phyloP scores from a whole-genome alignment of 2,329 filamentous ascomycete species.

The Penicillium janthinellum region DNA sequence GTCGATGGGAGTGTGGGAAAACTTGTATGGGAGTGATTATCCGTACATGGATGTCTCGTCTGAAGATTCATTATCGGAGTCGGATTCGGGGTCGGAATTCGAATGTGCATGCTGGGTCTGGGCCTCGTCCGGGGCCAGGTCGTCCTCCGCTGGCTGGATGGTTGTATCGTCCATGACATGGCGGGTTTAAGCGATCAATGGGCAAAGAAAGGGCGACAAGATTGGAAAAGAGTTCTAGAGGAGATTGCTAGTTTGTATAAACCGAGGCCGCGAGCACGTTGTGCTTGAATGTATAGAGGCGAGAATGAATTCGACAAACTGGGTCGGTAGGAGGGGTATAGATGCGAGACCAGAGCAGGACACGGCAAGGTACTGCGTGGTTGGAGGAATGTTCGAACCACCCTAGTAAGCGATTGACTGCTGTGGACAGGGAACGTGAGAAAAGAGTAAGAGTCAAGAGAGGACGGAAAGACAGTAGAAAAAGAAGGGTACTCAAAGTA shows the following conservation, averaged over 20 bases:
- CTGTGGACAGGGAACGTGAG: neutral
- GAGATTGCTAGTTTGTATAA: neutral
- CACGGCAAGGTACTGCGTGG: neutral
- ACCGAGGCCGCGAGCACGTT: no score
- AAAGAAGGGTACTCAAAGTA: neutral
- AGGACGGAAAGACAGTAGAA: neutral
- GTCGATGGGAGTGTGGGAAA: neutral
- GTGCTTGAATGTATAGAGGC: neutral
- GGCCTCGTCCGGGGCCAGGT: neutral
- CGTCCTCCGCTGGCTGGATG: slow-evolving; percentile 19
- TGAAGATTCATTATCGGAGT: slow-evolving; percentile 11
- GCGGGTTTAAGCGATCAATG: slow-evolving; percentile 10
- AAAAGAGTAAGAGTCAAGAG: neutral
- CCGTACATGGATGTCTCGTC: slow-evolving; percentile 30
- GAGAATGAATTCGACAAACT: neutral
- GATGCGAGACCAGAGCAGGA: neutral
- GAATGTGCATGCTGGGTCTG: neutral
- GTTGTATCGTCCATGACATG: slow-evolving; percentile 34
- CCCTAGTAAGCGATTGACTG: neutral
- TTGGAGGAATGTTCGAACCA: neutral
- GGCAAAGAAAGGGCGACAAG: no score
- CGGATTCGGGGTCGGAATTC: slow-evolving; percentile 16
- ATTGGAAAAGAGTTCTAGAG: no score
- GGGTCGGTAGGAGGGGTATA: neutral
- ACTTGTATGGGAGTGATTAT: neutral